phyloP scores from a whole-genome alignment of 2,329 filamentous ascomycete genomes.

The Aspergillus carbonarius region DNA sequence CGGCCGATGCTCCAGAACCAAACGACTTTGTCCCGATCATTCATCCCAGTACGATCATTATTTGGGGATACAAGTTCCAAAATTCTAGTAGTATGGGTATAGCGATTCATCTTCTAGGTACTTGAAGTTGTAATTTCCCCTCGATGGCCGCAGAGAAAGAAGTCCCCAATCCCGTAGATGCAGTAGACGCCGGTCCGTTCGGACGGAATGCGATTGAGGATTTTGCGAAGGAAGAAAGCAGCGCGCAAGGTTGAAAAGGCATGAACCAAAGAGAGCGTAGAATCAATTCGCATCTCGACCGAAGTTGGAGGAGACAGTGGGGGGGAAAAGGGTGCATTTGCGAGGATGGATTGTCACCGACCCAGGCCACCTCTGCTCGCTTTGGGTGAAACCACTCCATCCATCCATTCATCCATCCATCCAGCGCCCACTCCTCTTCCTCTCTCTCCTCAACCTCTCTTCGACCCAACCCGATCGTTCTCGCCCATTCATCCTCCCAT shows the following conservation, averaged over 20 bases:
- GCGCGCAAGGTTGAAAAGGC: slow-evolving; percentile 11
- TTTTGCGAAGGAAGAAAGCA: slow-evolving; percentile 13
- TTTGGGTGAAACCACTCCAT: slow-evolving; percentile 42
- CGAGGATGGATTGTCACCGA: slow-evolving; percentile 15
- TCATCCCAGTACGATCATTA: not conserved
- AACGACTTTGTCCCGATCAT: not conserved
- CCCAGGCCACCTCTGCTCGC: slow-evolving; percentile 30
- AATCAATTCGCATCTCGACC: slow-evolving; percentile 2
- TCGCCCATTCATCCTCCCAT: slow-evolving; percentile 8
- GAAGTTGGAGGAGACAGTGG: not conserved
- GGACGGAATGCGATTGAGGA: slow-evolving; percentile 13
- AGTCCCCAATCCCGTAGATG: not conserved
- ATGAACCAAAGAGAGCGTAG: not conserved
- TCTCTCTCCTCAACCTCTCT: slow-evolving; percentile 18
- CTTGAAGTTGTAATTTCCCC: not conserved
- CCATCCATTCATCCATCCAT: slow-evolving; percentile 14
- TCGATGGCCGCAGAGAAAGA: not conserved
- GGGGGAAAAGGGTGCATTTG: slow-evolving; percentile 8
- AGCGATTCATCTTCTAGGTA: not conserved
- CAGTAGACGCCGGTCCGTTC: not conserved
- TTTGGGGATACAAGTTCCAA: not conserved
- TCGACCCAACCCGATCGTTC: slow-evolving; percentile 14
- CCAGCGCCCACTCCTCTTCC: slow-evolving; percentile 17
- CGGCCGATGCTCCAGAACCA: not conserved
- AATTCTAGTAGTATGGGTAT: not conserved